A percentile compares a stretch with the other conserved stretches of the same genome.
Conservation (phyloP, 1,284 basidiomycete species). For the Rhodotorula sp. region DNA sequence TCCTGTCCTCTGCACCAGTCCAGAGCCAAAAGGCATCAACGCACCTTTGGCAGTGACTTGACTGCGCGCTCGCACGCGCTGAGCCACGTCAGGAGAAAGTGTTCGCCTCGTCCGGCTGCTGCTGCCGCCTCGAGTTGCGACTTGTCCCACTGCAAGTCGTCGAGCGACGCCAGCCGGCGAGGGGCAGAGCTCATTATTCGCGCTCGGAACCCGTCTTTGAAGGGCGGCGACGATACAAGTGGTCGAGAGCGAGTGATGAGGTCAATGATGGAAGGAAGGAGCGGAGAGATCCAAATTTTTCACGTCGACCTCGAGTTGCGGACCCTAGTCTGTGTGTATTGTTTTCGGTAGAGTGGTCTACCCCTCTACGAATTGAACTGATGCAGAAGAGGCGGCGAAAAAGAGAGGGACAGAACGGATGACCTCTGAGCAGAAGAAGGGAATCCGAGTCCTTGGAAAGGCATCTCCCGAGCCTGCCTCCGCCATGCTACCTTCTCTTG, state of each 20-base stretch:
- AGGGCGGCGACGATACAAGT: background rate
- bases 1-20: background rate
- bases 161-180: background rate
- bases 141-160: constrained; percentile 10
- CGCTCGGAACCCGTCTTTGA: no score
- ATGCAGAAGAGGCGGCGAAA: no score
- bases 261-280: background rate
- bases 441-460: no score
- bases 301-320: no score
- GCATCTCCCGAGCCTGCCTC: no score
- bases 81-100: constrained; percentile 32
- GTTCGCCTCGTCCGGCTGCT: constrained; percentile 11
- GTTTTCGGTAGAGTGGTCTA: no score
- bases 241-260: background rate
- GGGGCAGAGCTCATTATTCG: background rate
- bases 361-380: no score
- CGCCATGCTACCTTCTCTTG: no score
- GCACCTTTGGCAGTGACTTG: constrained; percentile 12
- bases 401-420: no score
- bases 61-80: constrained; percentile 23
- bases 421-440: no score
- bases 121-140: constrained; percentile 9
- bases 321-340: no score
- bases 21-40: background rate
- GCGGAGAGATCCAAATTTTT: background rate